These are phyloP conservation scores for Globomyces pollinis-pini DNA, from an alignment of 192 early-diverging fungal species.

Conservation along the genomic window DNA sequence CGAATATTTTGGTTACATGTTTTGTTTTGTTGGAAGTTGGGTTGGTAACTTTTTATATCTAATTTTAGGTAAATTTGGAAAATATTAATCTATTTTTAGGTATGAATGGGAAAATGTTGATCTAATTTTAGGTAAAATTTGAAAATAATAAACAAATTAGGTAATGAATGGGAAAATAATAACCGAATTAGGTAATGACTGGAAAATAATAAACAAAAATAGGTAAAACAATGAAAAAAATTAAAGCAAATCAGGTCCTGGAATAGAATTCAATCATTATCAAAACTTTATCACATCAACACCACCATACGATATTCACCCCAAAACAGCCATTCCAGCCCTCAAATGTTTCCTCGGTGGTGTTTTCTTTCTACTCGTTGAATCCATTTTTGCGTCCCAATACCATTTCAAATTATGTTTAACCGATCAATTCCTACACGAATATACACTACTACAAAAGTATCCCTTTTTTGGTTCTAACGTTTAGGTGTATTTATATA, in stretches of 20 bases:
- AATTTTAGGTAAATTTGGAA: no score
- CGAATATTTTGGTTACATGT: constrained; percentile 77
- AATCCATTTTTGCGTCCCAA: not conserved
- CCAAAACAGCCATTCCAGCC: constrained; percentile 9
- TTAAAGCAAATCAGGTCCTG: constrained; percentile 35
- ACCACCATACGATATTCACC: not conserved
- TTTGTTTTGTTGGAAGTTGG: constrained; percentile 81
- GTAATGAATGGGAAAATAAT: no score
- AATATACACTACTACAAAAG: constrained; percentile 9
- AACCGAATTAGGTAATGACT: no score
- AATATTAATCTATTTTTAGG: no score
- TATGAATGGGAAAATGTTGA: no score
- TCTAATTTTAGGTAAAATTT: no score
- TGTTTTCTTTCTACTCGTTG: constrained; percentile 4
- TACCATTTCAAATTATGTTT: constrained; percentile 5
- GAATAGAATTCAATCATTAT: constrained; percentile 42
- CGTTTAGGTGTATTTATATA: constrained; percentile 32
- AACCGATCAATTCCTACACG: not conserved
- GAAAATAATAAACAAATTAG: no score
- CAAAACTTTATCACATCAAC: constrained; percentile 25
- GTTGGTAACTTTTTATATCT: no score
- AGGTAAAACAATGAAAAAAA: constrained; percentile 34
- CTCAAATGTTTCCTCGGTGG: constrained; percentile 17
- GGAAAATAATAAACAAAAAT: constrained; percentile 36
- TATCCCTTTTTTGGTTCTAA: not conserved